Evolutionary conservation across 2,329 filamentous ascomycete species (phyloP).

Genomic region (Alternaria sp.): DNA sequence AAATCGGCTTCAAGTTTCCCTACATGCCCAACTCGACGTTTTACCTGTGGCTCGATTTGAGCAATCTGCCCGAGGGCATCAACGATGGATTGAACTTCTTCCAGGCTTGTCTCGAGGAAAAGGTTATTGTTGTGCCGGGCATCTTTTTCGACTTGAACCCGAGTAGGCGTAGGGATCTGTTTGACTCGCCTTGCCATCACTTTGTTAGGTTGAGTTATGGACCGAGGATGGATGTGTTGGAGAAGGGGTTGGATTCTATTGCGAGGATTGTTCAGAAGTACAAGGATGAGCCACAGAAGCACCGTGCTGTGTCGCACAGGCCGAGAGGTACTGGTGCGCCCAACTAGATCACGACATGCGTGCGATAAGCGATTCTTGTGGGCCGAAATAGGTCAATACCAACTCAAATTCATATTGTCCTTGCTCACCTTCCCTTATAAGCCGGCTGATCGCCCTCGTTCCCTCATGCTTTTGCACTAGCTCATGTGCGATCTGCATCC

Average conservation of each 20-base stretch:
- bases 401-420: too few species aligned
- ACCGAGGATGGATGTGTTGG: conserved; percentile 52
- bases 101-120: conserved; percentile 89
- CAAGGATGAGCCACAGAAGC: conserved; percentile 22
- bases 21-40: conserved; percentile 91
- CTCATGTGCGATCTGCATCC: too few species aligned
- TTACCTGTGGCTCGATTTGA: conserved; percentile 82
- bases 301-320: conserved; percentile 22
- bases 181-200: conserved; percentile 89
- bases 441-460: too few species aligned
- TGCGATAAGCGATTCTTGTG: too few species aligned
- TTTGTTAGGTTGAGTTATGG: conserved; percentile 55
- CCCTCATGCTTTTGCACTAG: too few species aligned
- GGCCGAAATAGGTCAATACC: too few species aligned
- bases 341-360: neutral
- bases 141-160: conserved; percentile 99
- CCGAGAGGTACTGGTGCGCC: conserved; percentile 21
- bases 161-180: conserved; percentile 85
- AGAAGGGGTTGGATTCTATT: conserved; percentile 53
- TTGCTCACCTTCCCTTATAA: too few species aligned
- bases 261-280: conserved; percentile 52
- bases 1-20: conserved; percentile 84
- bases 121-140: conserved; percentile 94
- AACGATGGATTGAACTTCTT: conserved; percentile 97
- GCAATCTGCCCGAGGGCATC: conserved; percentile 77